Percentiles rank a stretch among this genome's conserved stretches.
phyloP scores from a whole-genome alignment of 2,329 filamentous ascomycete genomes.

The Dactylonectria estremocensis region DNA sequence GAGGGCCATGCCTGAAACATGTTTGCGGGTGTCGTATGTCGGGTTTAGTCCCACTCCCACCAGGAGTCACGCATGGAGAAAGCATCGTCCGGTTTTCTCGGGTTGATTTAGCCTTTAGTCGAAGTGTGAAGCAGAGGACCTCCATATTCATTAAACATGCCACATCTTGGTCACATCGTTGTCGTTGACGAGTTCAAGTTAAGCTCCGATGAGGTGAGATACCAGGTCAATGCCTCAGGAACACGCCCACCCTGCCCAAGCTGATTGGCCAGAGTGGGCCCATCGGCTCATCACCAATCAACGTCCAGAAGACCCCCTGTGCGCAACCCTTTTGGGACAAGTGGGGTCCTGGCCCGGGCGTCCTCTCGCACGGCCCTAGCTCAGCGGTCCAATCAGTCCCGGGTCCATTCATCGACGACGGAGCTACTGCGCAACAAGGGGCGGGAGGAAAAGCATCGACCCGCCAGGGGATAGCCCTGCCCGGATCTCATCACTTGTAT shows the following conservation, averaged over 20 bases:
- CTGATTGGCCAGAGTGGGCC: neutral
- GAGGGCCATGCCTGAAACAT: neutral
- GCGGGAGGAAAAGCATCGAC: constrained; percentile 24
- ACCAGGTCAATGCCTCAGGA: neutral
- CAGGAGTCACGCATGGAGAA: neutral
- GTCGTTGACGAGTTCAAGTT: neutral
- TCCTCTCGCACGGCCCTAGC: constrained; percentile 4
- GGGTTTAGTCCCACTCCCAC: no score
- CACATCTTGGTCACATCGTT: neutral
- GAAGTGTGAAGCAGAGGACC: neutral
- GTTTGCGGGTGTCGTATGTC: neutral
- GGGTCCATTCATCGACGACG: neutral
- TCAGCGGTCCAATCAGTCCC: constrained; percentile 8
- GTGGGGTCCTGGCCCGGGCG: constrained; percentile 3
- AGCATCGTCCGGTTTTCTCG: neutral
- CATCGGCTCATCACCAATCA: neutral
- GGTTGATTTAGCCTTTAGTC: neutral
- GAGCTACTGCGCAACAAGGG: constrained; percentile 19
- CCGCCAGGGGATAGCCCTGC: constrained; percentile 1
- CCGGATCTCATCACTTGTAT: neutral
- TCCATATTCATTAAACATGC: neutral
- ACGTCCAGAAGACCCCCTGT: neutral
- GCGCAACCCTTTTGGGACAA: neutral
- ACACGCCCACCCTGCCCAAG: neutral
- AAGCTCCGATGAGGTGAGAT: neutral